Evolutionary conservation across 108 stramenopile species (phyloP), one percentile per base, ranked within the genome.

Genomic region (Ochromonas danica): DNA sequence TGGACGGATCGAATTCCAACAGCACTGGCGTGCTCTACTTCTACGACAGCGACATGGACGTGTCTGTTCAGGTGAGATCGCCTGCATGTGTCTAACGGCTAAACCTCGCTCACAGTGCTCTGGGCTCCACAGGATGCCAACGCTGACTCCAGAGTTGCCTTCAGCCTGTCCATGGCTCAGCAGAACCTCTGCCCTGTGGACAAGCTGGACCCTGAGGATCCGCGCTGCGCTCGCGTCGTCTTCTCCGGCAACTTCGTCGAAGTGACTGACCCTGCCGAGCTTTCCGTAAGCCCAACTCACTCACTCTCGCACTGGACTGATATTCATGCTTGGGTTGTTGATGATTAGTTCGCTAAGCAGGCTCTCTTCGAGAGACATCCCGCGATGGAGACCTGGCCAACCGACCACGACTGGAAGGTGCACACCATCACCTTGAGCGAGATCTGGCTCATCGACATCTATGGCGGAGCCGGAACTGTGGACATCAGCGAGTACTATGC

Each of bases 171-270:
- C 6, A 88, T 88, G 81, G 86, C 85, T n/a, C 60, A 81, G 0
- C 28, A 79, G n/a, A n/a, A n/a, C n/a, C n/a, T n/a, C n/a, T n/a
- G n/a, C n/a, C n/a, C n/a, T n/a, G n/a, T n/a, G n/a, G n/a, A n/a
- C n/a, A n/a, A n/a, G n/a, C n/a, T n/a, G n/a, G 91, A 91, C 71
- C 89, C 91, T 0, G 89, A 90, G 72, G 87, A 82, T 65, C 91
- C 91, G 0, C 74, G 84, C 42, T 91, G 91, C 70, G 89, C 91
- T 40, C 78, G 89, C 28, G 79, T 89, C 38, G 87, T 85, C 28
- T 61, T 91, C 57, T 85, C 84, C 28, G 91, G 91, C 62, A 51
- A 40, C 35, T 65, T 88, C 39, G 71, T 82, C 10, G 61, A 81
- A n/a, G 71, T 85, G 27, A 62, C 77, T 31, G 83, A 22, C 61